phyloP scores from a whole-genome alignment of 805 yeast genomes.

The Wickerhamomyces alni region DNA sequence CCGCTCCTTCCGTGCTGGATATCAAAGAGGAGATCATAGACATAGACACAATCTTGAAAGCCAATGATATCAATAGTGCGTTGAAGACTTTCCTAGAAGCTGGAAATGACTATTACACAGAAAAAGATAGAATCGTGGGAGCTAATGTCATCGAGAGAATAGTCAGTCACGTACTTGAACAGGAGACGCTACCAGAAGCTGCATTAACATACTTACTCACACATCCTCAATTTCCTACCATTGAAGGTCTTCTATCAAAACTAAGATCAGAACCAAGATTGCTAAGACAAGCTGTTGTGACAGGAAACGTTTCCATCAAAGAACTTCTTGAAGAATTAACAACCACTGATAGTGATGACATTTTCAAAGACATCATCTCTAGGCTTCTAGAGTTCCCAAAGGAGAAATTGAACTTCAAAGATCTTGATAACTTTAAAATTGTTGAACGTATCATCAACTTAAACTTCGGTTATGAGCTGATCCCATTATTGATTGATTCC shows the following conservation, averaged over 20 bases:
- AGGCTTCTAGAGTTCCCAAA: slow-evolving; percentile 58
- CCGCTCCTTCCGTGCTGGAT: slow-evolving; percentile 24
- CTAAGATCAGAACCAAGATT: slow-evolving; percentile 55
- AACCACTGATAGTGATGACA: slow-evolving; percentile 49
- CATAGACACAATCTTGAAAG: slow-evolving; percentile 18
- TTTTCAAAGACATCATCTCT: slow-evolving; percentile 60
- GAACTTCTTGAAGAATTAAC: slow-evolving; percentile 62
- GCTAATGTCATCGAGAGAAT: slow-evolving; percentile 44
- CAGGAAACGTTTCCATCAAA: slow-evolving; percentile 59
- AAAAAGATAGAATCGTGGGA: slow-evolving; percentile 61
- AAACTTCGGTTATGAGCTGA: slow-evolving; percentile 53
- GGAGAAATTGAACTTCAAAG: slow-evolving; percentile 26
- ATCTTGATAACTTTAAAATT: slow-evolving; percentile 28
- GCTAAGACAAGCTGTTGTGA: slow-evolving; percentile 74
- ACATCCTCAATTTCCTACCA: slow-evolving; percentile 80
- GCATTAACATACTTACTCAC: slow-evolving; percentile 71
- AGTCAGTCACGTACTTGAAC: slow-evolving; percentile 35
- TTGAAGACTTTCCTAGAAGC: slow-evolving; percentile 27
- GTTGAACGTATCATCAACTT: slow-evolving; percentile 39
- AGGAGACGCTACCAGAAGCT: slow-evolving; percentile 29
- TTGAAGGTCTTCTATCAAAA: slow-evolving; percentile 47
- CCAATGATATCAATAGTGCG: slow-evolving; percentile 25
- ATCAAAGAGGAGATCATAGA: slow-evolving; percentile 11
- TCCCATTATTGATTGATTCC: slow-evolving; percentile 63
- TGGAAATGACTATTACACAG: slow-evolving; percentile 50